These are phyloP conservation scores for Tilletia caries DNA, from an alignment of 1,284 basidiomycete genomes.

Conservation along the genomic window DNA sequence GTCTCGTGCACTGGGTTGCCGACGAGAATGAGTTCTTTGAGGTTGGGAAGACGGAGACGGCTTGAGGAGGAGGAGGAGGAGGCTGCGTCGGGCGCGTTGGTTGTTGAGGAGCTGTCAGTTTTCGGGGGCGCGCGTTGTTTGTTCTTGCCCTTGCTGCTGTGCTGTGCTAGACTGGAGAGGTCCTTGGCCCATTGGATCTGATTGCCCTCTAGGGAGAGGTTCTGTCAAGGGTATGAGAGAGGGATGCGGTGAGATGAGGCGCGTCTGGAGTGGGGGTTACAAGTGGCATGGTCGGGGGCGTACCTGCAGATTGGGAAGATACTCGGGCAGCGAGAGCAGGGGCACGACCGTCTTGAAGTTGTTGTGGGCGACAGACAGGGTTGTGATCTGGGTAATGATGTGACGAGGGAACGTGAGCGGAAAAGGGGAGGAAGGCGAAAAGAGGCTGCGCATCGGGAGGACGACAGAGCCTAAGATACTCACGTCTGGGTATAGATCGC, in stretches of 20 bases:
- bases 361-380: conserved; percentile 42
- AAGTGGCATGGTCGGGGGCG: neutral
- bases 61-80: conserved; percentile 22
- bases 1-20: conserved; percentile 74
- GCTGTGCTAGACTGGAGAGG: conserved; percentile 32
- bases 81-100: too few relatives aligned
- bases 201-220: conserved; percentile 69
- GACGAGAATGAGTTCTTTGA: conserved; percentile 68
- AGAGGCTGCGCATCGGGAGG: too few relatives aligned
- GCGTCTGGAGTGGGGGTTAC: neutral
- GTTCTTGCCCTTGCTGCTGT: conserved; percentile 20
- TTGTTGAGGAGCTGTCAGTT: neutral
- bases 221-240: conserved; percentile 45
- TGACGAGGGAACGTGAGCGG: conserved; percentile 56
- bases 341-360: conserved; percentile 33
- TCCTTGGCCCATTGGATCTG: conserved; percentile 52
- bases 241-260: conserved; percentile 17
- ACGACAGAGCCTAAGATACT: conserved; percentile 27
- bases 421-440: too few relatives aligned
- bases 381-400: conserved; percentile 28
- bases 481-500: conserved; percentile 71
- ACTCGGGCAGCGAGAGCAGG: conserved; percentile 32
- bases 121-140: neutral
- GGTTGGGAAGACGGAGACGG: conserved; percentile 21
- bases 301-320: conserved; percentile 58